Conservation (phyloP, 163 green algal species). For the Chloromonas sp. region DNA sequence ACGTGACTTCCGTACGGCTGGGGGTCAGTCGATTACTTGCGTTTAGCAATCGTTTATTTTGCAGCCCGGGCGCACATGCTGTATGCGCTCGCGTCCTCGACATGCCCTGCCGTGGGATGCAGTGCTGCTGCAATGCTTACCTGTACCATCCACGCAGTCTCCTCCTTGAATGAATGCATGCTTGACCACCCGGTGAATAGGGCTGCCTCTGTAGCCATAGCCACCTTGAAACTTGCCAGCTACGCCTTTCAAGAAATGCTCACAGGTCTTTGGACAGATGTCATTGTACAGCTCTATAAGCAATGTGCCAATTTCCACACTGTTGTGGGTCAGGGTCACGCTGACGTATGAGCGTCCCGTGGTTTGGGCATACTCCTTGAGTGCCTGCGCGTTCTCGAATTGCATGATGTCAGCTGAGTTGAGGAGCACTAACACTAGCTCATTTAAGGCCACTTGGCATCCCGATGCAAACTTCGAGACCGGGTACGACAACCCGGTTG, state of each 20-base stretch:
- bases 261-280: constrained; percentile 29
- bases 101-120: too few relatives aligned
- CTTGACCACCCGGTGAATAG: constrained; percentile 31
- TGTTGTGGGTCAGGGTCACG: constrained; percentile 10
- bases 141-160: constrained; percentile 34
- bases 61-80: too few relatives aligned
- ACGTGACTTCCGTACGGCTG: too few relatives aligned
- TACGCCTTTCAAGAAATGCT: constrained; percentile 21
- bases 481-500: too few relatives aligned
- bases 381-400: not conserved
- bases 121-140: not conserved
- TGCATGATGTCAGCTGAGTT: too few relatives aligned
- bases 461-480: too few relatives aligned
- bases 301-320: constrained; percentile 18
- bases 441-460: too few relatives aligned
- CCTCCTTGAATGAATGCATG: constrained; percentile 31
- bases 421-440: too few relatives aligned
- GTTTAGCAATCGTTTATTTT: too few relatives aligned
- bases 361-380: constrained; percentile 22
- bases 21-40: too few relatives aligned
- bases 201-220: constrained; percentile 15
- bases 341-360: constrained; percentile 22
- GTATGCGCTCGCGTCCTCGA: too few relatives aligned
- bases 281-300: constrained; percentile 34
- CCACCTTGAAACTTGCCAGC: constrained; percentile 6